Percentiles rank a stretch among this genome's conserved stretches.
These are phyloP conservation scores for Circinella minor DNA, from an alignment of 371 early-diverging fungal genomes.

Conservation along the genomic window DNA sequence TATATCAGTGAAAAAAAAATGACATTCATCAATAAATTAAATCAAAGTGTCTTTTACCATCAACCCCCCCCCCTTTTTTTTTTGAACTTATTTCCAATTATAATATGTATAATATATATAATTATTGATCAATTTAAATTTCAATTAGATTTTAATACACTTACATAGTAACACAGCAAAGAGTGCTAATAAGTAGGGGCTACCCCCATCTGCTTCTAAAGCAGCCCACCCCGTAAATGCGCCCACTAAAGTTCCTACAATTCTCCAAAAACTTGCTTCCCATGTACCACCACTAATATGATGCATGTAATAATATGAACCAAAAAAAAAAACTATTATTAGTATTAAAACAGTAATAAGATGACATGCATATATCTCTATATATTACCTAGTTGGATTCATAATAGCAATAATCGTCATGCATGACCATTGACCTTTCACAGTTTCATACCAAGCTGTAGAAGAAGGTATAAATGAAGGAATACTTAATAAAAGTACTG, in stretches of 20 bases:
- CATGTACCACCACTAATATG: constrained; percentile 55
- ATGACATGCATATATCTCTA: neutral
- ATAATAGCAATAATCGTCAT: constrained; percentile 64
- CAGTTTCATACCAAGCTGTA: constrained; percentile 38
- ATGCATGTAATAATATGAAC: no score
- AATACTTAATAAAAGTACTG: constrained; percentile 46
- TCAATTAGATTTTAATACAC: neutral
- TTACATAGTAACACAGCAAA: constrained; percentile 63
- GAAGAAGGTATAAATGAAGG: constrained; percentile 58
- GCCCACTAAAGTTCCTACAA: constrained; percentile 60
- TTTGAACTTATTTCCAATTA: no score
- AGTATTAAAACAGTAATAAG: neutral
- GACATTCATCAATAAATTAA: neutral
- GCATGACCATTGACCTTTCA: constrained; percentile 65
- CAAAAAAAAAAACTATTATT: neutral
- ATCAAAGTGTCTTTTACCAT: no score
- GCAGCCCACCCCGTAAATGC: constrained; percentile 58
- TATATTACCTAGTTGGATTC: constrained; percentile 57
- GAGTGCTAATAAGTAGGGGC: constrained; percentile 56
- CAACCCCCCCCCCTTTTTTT: no score
- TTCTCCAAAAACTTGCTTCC: constrained; percentile 57
- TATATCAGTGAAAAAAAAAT: neutral
- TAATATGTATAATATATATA: no score
- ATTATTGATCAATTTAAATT: no score
- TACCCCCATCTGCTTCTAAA: constrained; percentile 44